Base-by-base conservation (phyloP, 2,329 filamentous ascomycete species). In the Phialocephala subalpina region DNA sequence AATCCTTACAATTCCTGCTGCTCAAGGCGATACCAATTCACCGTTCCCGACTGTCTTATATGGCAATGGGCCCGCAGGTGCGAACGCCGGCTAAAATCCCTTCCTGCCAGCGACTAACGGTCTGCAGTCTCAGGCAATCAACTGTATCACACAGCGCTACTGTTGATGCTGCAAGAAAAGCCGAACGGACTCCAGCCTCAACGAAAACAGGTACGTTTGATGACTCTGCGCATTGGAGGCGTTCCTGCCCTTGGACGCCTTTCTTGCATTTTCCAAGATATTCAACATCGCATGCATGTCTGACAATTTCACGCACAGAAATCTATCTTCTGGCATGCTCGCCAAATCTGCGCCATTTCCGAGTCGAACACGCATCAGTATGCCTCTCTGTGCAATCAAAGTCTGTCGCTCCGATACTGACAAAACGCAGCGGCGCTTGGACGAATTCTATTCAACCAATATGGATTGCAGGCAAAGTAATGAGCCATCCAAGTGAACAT, bases 251-350 rank as follows among this genome's bases (percentile, higher is more conserved):
- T 9, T 5, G 29, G 29, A 9, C 29, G 4, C 9, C 4, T 33
- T 5, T 33, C 29, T 9, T 9, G 4, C 4, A 33, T 33, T 9
- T 25, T 18, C 25, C 47, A 52, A 2, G 14, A 29, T 3, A 52
- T 25, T n/a, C n/a, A n/a, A 4, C 25, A 52, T 52, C 25, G 7
- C n/a, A 22, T 52, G n/a, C 47, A 22, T 3, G 3, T 42, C 18
- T 42, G 4, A 6, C 38, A 3, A 11, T 33, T 4, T 33, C 4
- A 22, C 47, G 3, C 12, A 18, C 35, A 77, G 67, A 77, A 76
- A 67, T 82, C 80, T 0, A 76, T 81, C n/a, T 76, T 83, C 20
- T 83, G 81, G 81, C 81, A 83, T 64, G 81, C 81, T 0, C 76
- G 81, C 0, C 80, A 82, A 64, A 81, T 82, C 20, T 82, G 81